Evolutionary conservation across 352 stramenopile species (phyloP), one percentile per base, ranked within the genome.

Genomic region (Phytophthora capsici): DNA sequence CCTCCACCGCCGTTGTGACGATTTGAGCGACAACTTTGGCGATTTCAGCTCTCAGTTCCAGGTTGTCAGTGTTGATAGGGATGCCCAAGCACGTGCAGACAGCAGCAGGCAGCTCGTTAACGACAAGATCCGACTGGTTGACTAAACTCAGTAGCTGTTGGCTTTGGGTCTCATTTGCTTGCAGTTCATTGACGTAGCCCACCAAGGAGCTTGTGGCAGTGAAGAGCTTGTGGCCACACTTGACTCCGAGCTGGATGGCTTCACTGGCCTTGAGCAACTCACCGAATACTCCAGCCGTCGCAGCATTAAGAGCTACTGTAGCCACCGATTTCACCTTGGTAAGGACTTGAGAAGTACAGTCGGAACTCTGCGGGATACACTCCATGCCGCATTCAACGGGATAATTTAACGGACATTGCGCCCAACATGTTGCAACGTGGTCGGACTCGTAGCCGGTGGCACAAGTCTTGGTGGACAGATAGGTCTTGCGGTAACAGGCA

Each of bases 361-460:
- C 79, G 2, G 71, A 53, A 55, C 81, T 86, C 41, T 90, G 81
- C 7, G 79, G 79, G 23, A 92, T 76, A 56, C 83, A 90, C 63
- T 92, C 81, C 71, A 84, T 79, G 47, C 75, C 81, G 32, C 83
- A 92, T 55, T 87, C 65, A 3, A 92, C 84, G 0, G 84, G 84
- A 53, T 89, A 92, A 40, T 88, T 73, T 20, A 90, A 26, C 1
- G 81, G 81, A 37, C 84, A 92, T 46, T 89, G 44, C 20, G 41
- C 41, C 41, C 41, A 47, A n/a, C 48, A 55, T 30, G 48, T 55
- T 20, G 48, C 32, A 80, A 48, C 34, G 83, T 75, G 13, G 14
- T 57, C 50, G 16, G 32, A 46, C 22, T 57, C 49, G 49, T 54
- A 54, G 28, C 47, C 47, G 25, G 47, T 54, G 12, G 30, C 30